Base-by-base conservation (phyloP, 2,329 filamentous ascomycete species). In the Colletotrichum abscissum region DNA sequence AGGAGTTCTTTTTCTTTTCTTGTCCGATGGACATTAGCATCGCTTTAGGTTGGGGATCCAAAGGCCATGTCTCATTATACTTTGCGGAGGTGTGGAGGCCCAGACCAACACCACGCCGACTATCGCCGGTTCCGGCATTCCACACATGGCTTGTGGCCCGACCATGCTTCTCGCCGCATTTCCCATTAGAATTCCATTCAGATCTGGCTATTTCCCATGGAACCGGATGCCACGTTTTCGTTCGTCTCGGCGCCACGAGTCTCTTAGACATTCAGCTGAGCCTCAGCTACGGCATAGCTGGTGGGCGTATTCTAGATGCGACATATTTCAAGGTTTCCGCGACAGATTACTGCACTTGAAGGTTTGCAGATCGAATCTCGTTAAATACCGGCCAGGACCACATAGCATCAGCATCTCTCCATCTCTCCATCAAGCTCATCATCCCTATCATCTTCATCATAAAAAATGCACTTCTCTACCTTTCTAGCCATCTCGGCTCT, bases 341-440 rank as follows among this genome's bases (percentile, higher is more conserved):
- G 12, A 16, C 0, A 42, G 1, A 2, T 42, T 42, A 19, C 3
- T 35, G 1, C 33, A 0, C 38, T 42, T 16, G 33, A 35, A 35
- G 33, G 14, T 0, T 42, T 3, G 5, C 19, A 49, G 42, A 8
- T 49, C 19, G 16, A n/a, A 49, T 9, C 33, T 49, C 8, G 3
- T 49, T n/a, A 49, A 49, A 49, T n/a, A n/a, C 42, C 42, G 8
- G 42, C 19, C 7, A 4, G 42, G 3, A 1, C 19, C 42, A 1
- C 19, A 0, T 1, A 19, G 19, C 2, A 49, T 49, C 19, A n/a
- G 16, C 42, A n/a, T 49, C 19, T n/a, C 4, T 0, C 0, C 19
- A 9, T 19, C 42, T n/a, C 42, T n/a, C 42, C 6, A 19, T 12
- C 58, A 49, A 28, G 6, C 16, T 38, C 12, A 19, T 28, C n/a